Evolutionary conservation across 148 eudicot genomes (phyloP).

Genomic region (Chenopodium formosanum): DNA sequence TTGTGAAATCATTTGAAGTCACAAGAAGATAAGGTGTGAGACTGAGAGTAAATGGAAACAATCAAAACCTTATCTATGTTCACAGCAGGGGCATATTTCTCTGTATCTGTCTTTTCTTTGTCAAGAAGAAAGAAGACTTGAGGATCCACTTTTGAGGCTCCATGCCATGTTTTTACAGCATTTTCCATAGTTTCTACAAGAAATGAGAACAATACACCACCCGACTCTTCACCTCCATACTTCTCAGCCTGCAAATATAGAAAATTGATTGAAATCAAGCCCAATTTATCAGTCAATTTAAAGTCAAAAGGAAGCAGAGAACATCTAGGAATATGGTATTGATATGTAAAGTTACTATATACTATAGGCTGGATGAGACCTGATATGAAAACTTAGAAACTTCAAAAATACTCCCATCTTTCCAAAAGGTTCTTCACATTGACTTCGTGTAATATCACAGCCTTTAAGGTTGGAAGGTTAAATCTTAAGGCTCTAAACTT

Average conservation of each 20-base stretch:
- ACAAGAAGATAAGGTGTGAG: neutral
- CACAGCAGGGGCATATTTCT: slow-evolving; percentile 85
- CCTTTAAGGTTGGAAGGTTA: neutral
- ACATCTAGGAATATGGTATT: neutral
- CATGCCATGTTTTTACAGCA: slow-evolving; percentile 91
- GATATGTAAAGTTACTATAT: neutral
- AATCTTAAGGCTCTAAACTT: neutral
- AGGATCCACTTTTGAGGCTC: slow-evolving; percentile 79
- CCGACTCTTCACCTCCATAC: slow-evolving; percentile 62
- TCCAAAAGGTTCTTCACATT: neutral
- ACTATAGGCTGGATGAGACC: neutral
- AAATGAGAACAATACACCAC: slow-evolving; percentile 60
- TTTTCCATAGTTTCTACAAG: slow-evolving; percentile 84
- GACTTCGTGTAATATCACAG: neutral
- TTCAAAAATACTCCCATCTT: neutral
- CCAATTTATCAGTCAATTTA: neutral
- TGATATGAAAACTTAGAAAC: neutral
- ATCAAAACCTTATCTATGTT: slow-evolving; percentile 82
- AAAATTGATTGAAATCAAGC: slow-evolving; percentile 1
- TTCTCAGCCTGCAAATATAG: slow-evolving; percentile 59
- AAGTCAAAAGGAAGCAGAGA: slow-evolving; percentile 3
- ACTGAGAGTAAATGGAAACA: neutral
- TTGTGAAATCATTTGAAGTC: neutral
- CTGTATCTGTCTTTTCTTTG: slow-evolving; percentile 77
- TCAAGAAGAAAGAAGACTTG: slow-evolving; percentile 87